These are phyloP conservation scores for Dianthus caryophyllus DNA, from an alignment of 148 eudicot genomes.

Conservation along the genomic window DNA sequence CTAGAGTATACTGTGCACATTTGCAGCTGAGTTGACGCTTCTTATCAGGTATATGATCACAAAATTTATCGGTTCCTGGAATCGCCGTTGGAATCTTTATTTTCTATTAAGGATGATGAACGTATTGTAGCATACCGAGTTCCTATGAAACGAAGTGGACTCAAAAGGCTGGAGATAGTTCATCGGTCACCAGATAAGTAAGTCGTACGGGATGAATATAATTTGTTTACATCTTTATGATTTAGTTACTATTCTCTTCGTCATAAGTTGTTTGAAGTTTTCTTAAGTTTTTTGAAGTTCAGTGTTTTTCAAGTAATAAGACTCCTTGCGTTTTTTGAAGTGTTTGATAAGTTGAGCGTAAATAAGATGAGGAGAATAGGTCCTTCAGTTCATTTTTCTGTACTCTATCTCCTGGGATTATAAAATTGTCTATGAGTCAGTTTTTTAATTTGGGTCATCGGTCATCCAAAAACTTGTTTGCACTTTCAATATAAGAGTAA, in stretches of 20 bases:
- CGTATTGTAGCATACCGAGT: slow-evolving; percentile 83
- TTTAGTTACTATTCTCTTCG: too few species aligned
- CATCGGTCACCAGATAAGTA: slow-evolving; percentile 71
- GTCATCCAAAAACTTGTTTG: neutral
- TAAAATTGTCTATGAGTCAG: neutral
- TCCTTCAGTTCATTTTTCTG: neutral
- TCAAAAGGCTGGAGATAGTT: slow-evolving; percentile 67
- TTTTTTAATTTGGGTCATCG: neutral
- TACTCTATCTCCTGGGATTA: neutral
- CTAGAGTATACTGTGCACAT: neutral
- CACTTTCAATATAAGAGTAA: neutral
- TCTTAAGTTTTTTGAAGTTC: too few species aligned
- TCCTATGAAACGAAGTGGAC: slow-evolving; percentile 46
- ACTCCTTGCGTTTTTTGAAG: too few species aligned
- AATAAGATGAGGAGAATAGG: too few species aligned
- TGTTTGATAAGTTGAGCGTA: too few species aligned
- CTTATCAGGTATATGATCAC: slow-evolving; percentile 66
- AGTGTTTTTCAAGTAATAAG: too few species aligned
- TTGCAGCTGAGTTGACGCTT: slow-evolving; percentile 18
- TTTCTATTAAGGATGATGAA: slow-evolving; percentile 79
- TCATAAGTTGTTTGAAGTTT: too few species aligned
- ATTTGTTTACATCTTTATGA: neutral
- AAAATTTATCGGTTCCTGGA: slow-evolving; percentile 62
- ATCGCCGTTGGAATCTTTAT: slow-evolving; percentile 50
- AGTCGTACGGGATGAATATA: slow-evolving; percentile 23